Evolutionary conservation across 257 asterid genomes (phyloP).

Genomic region (Petunia axillaris): DNA sequence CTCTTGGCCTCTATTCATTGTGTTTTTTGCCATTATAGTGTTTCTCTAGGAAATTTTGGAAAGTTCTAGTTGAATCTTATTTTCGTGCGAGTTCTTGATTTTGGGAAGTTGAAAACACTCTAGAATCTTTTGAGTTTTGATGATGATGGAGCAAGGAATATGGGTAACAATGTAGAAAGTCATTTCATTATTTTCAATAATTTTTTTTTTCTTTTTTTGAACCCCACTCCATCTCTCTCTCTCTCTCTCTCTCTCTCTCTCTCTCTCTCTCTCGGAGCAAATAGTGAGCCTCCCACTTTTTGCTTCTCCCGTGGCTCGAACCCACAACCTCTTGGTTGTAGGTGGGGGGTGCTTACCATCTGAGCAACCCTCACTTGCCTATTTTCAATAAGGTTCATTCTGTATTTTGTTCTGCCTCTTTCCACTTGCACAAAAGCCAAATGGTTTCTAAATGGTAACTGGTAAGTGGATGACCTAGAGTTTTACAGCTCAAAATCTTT

Average conservation of each 20-base stretch:
- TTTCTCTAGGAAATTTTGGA: background rate
- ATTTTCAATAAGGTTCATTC: background rate
- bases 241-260: too few relatives aligned
- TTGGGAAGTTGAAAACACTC: constrained; percentile 13
- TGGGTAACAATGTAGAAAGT: background rate
- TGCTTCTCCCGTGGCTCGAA: too few relatives aligned
- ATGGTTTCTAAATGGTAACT: background rate
- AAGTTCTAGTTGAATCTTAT: background rate
- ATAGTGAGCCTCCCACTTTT: too few relatives aligned
- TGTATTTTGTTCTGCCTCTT: background rate
- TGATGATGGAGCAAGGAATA: background rate
- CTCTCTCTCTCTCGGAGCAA: too few relatives aligned
- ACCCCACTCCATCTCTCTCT: too few relatives aligned
- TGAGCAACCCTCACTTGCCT: too few relatives aligned
- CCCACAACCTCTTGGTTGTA: too few relatives aligned
- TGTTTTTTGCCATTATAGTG: background rate
- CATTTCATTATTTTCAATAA: background rate
- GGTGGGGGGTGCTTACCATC: too few relatives aligned
- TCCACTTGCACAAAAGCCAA: background rate
- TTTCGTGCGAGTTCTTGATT: background rate
- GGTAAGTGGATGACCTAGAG: background rate
- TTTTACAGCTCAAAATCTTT: background rate
- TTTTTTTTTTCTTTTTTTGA: background rate
- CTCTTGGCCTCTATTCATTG: background rate
- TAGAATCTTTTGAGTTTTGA: background rate